These are phyloP conservation scores for Trifolium repens DNA, from an alignment of 306 rosid species.

Conservation along the genomic window DNA sequence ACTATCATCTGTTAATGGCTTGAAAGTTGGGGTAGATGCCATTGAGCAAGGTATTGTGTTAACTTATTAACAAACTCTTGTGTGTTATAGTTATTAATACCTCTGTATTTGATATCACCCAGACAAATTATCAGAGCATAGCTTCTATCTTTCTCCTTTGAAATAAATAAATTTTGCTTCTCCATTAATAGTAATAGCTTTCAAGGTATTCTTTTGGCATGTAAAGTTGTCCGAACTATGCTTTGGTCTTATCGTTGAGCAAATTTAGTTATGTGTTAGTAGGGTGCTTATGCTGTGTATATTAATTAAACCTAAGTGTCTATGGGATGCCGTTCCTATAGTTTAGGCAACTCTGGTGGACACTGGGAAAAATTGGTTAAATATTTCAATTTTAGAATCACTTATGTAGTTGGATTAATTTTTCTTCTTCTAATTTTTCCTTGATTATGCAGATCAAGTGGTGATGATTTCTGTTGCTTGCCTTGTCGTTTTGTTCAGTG, in stretches of 20 bases:
- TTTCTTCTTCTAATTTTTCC: constrained; percentile 31
- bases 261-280: constrained; percentile 12
- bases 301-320: constrained; percentile 23
- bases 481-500: constrained; percentile 86
- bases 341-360: constrained; percentile 25
- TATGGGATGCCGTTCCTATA: constrained; percentile 9
- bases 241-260: constrained; percentile 19
- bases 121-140: neutral
- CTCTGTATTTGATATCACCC: constrained; percentile 37
- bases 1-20: constrained; percentile 83
- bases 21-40: constrained; percentile 74
- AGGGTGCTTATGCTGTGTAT: constrained; percentile 13
- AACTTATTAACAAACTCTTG: constrained; percentile 28
- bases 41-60: constrained; percentile 68
- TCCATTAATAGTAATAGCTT: constrained; percentile 30
- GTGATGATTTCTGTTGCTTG: constrained; percentile 88
- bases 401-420: constrained; percentile 32
- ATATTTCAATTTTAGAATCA: constrained; percentile 1
- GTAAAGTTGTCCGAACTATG: constrained; percentile 13
- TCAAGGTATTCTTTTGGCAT: constrained; percentile 19
- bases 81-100: constrained; percentile 9
- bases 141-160: constrained; percentile 1
- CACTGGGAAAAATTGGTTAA: constrained; percentile 26
- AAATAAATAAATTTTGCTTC: neutral
- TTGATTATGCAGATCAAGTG: constrained; percentile 75